These are phyloP conservation scores for Populus davidiana DNA, from an alignment of 345 rosid species.

Conservation along the genomic window DNA sequence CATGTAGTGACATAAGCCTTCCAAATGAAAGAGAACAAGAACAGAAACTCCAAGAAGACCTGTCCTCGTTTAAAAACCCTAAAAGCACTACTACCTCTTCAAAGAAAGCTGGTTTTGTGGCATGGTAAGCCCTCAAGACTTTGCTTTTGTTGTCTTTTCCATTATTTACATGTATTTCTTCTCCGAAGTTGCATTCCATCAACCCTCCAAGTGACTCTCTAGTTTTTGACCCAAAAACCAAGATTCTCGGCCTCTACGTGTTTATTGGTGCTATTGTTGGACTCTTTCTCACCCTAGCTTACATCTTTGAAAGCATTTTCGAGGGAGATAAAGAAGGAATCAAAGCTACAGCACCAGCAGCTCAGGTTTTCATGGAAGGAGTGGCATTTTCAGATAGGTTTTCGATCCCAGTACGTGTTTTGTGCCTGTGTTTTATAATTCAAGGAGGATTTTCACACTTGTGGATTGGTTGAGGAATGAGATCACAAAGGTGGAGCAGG, in stretches of 20 bases:
- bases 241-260: conserved; percentile 47
- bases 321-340: conserved; percentile 69
- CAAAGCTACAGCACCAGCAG: conserved; percentile 66
- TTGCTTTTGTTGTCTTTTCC: conserved; percentile 51
- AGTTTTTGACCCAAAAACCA: conserved; percentile 42
- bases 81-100: conserved; percentile 1
- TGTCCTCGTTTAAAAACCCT: conserved; percentile 7
- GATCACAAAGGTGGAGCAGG: conserved; percentile 28
- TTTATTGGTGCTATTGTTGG: conserved; percentile 53
- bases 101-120: conserved; percentile 40
- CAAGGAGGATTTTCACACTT: conserved; percentile 58
- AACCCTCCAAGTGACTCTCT: conserved; percentile 30
- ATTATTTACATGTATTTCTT: conserved; percentile 62
- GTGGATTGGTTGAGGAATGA: conserved; percentile 66
- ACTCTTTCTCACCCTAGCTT: conserved; percentile 57
- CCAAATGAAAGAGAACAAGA: conserved; percentile 41
- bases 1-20: conserved; percentile 49
- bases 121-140: conserved; percentile 54
- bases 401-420: conserved; percentile 65
- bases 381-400: conserved; percentile 54
- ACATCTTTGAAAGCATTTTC: conserved; percentile 68
- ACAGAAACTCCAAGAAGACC: conserved; percentile 21
- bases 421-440: conserved; percentile 75
- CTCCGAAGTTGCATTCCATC: conserved; percentile 52
- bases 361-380: conserved; percentile 92